Evolutionary conservation across 768 basidiomycete species (phyloP), one percentile per base, ranked within the genome.

Genomic region (Omphalotus guepiniiformis): DNA sequence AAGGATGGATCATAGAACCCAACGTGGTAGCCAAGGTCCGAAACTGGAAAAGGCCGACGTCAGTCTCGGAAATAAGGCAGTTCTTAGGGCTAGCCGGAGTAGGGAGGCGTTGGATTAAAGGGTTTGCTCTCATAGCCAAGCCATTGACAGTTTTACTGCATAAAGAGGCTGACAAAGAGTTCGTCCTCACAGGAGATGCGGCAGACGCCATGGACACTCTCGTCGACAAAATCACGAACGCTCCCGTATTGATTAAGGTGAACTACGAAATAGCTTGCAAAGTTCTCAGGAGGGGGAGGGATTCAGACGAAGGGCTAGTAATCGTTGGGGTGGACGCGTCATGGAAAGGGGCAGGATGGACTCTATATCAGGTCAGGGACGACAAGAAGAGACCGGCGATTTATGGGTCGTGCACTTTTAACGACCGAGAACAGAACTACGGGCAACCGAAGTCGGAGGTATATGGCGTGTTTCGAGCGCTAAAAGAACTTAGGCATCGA

Each of bases 361-460:
- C 66, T 6, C 39, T 72, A 0, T 63, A 55, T 2, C 72, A 74
- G 45, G 42, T 61, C 0, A 46, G 48, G 2, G 51, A 63, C 1
- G 18, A 50, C 1, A 53, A 55, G 1, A 53, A 58, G 16, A 48
- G 52, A 12, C 64, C 60, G 0, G 56, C 63, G 0, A 36, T 63
- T 0, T 71, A 55, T 48, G 63, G 68, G 0, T 69, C 65, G 0
- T 61, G 63, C 45, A 67, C 66, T 0, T 69, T 59, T 53, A 72
- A 64, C 23, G 53, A 63, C 0, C 38, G 49, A 0, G 63, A 71
- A 50, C 49, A 56, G 1, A 46, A 57, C 2, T 73, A 71, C 42
- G 66, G 64, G 0, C 68, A 71, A 48, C 57, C 68, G 0, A 72
- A 73, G 42, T 42, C 64, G 0, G 67, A 72, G 47, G 56, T 73